Evolutionary conservation across 2,329 filamentous ascomycete genomes (phyloP).

Genomic region (Botrytis hyacinthi): DNA sequence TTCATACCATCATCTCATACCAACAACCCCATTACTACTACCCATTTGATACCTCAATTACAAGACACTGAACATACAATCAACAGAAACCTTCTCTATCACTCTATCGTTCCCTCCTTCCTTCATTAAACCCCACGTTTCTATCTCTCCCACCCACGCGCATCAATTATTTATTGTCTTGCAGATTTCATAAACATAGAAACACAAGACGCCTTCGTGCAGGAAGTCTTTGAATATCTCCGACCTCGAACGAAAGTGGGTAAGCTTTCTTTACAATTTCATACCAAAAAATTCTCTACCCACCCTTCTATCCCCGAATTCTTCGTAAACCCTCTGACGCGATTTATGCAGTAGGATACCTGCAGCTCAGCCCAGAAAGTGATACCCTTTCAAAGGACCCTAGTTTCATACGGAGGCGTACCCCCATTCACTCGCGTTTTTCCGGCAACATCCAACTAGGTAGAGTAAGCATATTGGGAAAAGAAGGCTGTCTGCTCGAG

Average conservation of each 20-base stretch:
- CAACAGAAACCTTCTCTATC: not conserved
- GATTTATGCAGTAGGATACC: conserved; percentile 22
- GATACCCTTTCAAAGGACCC: conserved; percentile 24
- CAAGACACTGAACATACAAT: not conserved
- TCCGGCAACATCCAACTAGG: conserved; percentile 33
- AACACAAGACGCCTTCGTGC: conserved; percentile 22
- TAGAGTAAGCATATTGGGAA: conserved; percentile 26
- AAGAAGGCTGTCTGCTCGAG: conserved; percentile 32
- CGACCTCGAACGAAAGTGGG: conserved; percentile 20
- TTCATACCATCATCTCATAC: not conserved
- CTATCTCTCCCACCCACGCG: conserved; percentile 7
- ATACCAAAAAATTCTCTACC: conserved; percentile 12
- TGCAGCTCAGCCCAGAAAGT: conserved; percentile 23
- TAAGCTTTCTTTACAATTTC: conserved; percentile 21
- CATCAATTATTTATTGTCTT: conserved; percentile 14
- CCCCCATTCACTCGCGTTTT: conserved; percentile 28
- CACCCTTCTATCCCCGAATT: conserved; percentile 7
- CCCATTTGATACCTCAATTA: not conserved
- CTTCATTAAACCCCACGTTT: conserved; percentile 20
- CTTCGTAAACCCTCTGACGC: conserved; percentile 22
- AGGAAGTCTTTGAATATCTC: conserved; percentile 20
- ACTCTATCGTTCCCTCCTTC: not conserved
- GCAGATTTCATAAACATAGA: conserved; percentile 21
- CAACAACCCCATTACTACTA: not conserved
- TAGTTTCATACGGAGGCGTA: conserved; percentile 26